Percentiles rank a stretch among this genome's conserved stretches.
These are phyloP conservation scores for Ilyonectria destructans DNA, from an alignment of 2,329 filamentous ascomycete genomes.

Conservation along the genomic window DNA sequence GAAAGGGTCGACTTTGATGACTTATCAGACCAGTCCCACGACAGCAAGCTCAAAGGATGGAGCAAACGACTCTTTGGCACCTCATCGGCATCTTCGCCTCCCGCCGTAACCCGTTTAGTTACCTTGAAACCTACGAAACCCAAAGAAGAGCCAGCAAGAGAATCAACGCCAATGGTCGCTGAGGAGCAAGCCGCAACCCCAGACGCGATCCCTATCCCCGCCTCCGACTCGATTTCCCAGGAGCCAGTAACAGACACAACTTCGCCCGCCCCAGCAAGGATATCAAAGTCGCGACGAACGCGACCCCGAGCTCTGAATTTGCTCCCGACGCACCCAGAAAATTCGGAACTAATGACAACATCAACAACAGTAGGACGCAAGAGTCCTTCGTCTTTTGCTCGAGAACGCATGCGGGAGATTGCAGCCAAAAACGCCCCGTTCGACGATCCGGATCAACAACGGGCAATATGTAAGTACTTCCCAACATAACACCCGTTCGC, in stretches of 20 bases:
- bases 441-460: conserved; percentile 59
- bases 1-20: conserved; percentile 66
- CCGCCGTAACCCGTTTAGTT: conserved; percentile 48
- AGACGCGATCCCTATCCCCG: conserved; percentile 13
- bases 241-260: conserved; percentile 33
- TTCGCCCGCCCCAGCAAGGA: conserved; percentile 38
- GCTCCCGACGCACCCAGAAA: conserved; percentile 58
- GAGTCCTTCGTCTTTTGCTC: conserved; percentile 62
- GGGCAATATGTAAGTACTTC: conserved; percentile 58
- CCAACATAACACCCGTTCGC: background rate
- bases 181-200: conserved; percentile 21
- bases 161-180: conserved; percentile 20
- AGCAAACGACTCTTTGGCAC: conserved; percentile 54
- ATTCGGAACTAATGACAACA: conserved; percentile 50
- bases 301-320: conserved; percentile 52
- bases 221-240: conserved; percentile 30
- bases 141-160: conserved; percentile 32
- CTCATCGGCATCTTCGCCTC: conserved; percentile 40
- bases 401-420: conserved; percentile 62
- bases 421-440: conserved; percentile 61
- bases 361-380: conserved; percentile 52
- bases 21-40: conserved; percentile 51
- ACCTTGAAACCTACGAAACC: conserved; percentile 41
- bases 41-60: conserved; percentile 57
- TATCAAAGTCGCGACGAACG: conserved; percentile 47